These are phyloP conservation scores for Juncus inflexus DNA, from an alignment of 176 grass and related monocot species.

Conservation along the genomic window DNA sequence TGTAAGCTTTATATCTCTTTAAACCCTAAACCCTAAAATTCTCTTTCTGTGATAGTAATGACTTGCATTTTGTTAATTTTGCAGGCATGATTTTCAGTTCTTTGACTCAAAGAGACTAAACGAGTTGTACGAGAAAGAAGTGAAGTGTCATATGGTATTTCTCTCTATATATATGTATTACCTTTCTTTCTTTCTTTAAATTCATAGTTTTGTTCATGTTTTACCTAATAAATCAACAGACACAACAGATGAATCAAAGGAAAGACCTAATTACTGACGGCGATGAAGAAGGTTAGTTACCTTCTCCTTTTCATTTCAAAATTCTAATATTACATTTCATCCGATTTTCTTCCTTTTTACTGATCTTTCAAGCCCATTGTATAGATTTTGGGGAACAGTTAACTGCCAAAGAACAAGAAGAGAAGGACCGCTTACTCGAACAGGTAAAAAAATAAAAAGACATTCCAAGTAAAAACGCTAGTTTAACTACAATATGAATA, in stretches of 20 bases:
- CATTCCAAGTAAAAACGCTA: background rate
- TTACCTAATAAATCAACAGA: slow-evolving; percentile 33
- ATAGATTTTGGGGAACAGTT: slow-evolving; percentile 49
- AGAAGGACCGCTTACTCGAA: slow-evolving; percentile 59
- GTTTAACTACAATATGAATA: background rate
- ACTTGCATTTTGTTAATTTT: slow-evolving; percentile 16
- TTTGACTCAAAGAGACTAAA: slow-evolving; percentile 67
- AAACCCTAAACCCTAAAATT: background rate
- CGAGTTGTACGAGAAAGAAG: slow-evolving; percentile 83
- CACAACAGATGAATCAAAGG: slow-evolving; percentile 65
- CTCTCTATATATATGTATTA: background rate
- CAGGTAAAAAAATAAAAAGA: slow-evolving; percentile 29
- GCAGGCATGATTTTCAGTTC: slow-evolving; percentile 78
- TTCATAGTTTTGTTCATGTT: background rate
- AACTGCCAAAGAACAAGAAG: slow-evolving; percentile 54
- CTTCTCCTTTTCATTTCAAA: too few species aligned
- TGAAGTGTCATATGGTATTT: slow-evolving; percentile 60
- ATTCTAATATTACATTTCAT: too few species aligned
- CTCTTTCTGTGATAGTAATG: slow-evolving; percentile 5
- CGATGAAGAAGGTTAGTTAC: slow-evolving; percentile 49
- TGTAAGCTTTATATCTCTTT: slow-evolving; percentile 45
- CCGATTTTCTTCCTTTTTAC: slow-evolving; percentile 1
- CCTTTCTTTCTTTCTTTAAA: slow-evolving; percentile 15
- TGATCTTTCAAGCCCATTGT: slow-evolving; percentile 10
- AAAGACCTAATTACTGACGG: slow-evolving; percentile 79